Conservation (phyloP, 805 yeast genomes). For the Candida palmyrensis region DNA sequence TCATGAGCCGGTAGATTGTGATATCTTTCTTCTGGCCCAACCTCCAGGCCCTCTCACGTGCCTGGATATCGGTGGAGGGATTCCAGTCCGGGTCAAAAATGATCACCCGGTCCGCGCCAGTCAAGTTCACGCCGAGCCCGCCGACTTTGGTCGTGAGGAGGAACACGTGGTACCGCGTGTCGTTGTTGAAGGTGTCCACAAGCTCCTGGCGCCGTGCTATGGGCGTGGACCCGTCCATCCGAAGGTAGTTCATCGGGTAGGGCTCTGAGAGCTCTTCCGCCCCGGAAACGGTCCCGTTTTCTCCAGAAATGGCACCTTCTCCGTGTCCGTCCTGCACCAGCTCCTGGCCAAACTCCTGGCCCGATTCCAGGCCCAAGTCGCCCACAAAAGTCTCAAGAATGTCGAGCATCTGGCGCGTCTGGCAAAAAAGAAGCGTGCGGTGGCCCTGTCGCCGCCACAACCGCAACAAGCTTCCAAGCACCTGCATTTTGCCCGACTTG, state of each 20-base stretch:
- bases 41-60: slow-evolving; percentile 96
- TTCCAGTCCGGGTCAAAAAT: slow-evolving; percentile 98
- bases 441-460: slow-evolving; percentile 77
- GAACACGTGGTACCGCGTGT: slow-evolving; percentile 56
- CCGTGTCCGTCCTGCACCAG: background rate
- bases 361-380: slow-evolving; percentile 19
- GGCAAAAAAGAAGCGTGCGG: slow-evolving; percentile 82
- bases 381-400: slow-evolving; percentile 68
- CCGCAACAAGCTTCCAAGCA: slow-evolving; percentile 65
- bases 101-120: slow-evolving; percentile 93
- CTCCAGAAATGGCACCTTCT: no score
- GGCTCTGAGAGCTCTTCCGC: no score
- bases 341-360: slow-evolving; percentile 6
- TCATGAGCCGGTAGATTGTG: slow-evolving; percentile 83
- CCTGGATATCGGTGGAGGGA: slow-evolving; percentile 96
- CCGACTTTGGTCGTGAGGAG: slow-evolving; percentile 92
- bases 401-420: slow-evolving; percentile 90
- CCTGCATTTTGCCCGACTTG: slow-evolving; percentile 88
- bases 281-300: no score
- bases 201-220: slow-evolving; percentile 70
- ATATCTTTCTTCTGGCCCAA: slow-evolving; percentile 93
- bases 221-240: slow-evolving; percentile 95
- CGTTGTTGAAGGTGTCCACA: slow-evolving; percentile 75
- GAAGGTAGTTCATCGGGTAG: slow-evolving; percentile 47
- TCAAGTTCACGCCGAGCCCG: slow-evolving; percentile 88